phyloP scores from a whole-genome alignment of 2,329 filamentous ascomycete genomes.

The Pseudopyricularia cyperi region DNA sequence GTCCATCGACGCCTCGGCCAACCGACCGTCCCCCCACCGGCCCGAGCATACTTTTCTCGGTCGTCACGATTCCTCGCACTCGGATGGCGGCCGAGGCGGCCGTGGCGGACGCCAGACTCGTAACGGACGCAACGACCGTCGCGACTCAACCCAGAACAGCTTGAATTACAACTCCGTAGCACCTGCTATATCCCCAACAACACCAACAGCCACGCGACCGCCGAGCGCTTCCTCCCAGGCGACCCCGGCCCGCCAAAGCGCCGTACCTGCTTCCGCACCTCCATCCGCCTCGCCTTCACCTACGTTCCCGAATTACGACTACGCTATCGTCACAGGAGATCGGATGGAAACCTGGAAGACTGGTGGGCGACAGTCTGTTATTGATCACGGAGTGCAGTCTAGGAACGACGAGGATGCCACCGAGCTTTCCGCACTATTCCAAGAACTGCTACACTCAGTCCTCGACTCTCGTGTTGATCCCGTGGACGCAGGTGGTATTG shows the following conservation, averaged over 20 bases:
- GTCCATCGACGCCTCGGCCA: slow-evolving; percentile 29
- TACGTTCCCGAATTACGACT: slow-evolving; percentile 45
- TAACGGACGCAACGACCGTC: slow-evolving; percentile 28
- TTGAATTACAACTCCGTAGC: slow-evolving; percentile 13
- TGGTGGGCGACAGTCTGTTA: slow-evolving; percentile 51
- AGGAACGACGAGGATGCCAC: slow-evolving; percentile 55
- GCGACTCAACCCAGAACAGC: slow-evolving; percentile 32
- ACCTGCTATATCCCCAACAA: slow-evolving; percentile 9
- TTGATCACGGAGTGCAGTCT: slow-evolving; percentile 51
- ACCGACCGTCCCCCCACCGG: slow-evolving; percentile 48
- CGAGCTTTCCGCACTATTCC: slow-evolving; percentile 60
- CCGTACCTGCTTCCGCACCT: slow-evolving; percentile 14
- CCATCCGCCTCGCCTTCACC: slow-evolving; percentile 17
- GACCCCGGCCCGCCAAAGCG: slow-evolving; percentile 10
- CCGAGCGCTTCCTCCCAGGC: slow-evolving; percentile 23
- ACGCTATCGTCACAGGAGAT: slow-evolving; percentile 62
- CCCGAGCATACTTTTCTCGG: slow-evolving; percentile 41
- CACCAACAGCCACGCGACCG: slow-evolving; percentile 20
- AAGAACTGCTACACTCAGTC: slow-evolving; percentile 71
- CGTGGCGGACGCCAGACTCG: slow-evolving; percentile 32
- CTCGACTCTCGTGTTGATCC: slow-evolving; percentile 56
- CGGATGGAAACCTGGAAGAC: slow-evolving; percentile 54
- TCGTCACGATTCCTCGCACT: slow-evolving; percentile 42
- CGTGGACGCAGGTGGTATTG: slow-evolving; percentile 53
- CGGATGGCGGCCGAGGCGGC: slow-evolving; percentile 29